A percentile compares a stretch with the other conserved stretches of the same genome.
Conservation (phyloP, 495 filamentous ascomycete species). For the Talaromyces thailandensis region DNA sequence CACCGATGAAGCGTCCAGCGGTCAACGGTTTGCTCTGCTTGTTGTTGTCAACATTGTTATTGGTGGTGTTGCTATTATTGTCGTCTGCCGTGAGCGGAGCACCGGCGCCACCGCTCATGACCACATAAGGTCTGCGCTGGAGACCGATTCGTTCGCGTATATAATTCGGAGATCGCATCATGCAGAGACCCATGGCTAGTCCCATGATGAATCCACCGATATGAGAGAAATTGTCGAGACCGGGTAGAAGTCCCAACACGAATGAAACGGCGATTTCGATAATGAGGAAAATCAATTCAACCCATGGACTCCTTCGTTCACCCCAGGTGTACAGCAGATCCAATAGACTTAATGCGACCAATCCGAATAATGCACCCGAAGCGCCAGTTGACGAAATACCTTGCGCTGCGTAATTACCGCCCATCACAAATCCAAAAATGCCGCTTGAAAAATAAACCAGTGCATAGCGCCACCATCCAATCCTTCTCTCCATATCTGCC, state of each 20-base stretch:
- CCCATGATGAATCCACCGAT: constrained; percentile 96
- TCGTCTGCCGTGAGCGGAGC: constrained; percentile 11
- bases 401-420: constrained; percentile 80
- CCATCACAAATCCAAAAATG: constrained; percentile 94
- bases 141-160: constrained; percentile 67
- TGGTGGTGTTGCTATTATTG: constrained; percentile 17
- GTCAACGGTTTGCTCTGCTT: constrained; percentile 31
- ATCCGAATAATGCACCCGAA: constrained; percentile 82
- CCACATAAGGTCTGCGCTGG: constrained; percentile 55
- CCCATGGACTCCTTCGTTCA: constrained; percentile 60
- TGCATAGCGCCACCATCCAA: constrained; percentile 76
- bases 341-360: constrained; percentile 78
- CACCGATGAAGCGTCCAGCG: constrained; percentile 59
- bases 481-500: constrained; percentile 79
- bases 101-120: constrained; percentile 40
- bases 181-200: constrained; percentile 70
- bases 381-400: constrained; percentile 78
- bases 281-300: constrained; percentile 75
- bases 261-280: constrained; percentile 84
- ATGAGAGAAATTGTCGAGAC: constrained; percentile 93
- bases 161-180: constrained; percentile 78
- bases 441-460: constrained; percentile 84
- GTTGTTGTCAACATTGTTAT: constrained; percentile 22
- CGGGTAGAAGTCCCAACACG: constrained; percentile 83
- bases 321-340: constrained; percentile 90